Evolutionary conservation across 2,329 filamentous ascomycete species (phyloP), one percentile per base, ranked within the genome.

Genomic region (Didymella glomerata): DNA sequence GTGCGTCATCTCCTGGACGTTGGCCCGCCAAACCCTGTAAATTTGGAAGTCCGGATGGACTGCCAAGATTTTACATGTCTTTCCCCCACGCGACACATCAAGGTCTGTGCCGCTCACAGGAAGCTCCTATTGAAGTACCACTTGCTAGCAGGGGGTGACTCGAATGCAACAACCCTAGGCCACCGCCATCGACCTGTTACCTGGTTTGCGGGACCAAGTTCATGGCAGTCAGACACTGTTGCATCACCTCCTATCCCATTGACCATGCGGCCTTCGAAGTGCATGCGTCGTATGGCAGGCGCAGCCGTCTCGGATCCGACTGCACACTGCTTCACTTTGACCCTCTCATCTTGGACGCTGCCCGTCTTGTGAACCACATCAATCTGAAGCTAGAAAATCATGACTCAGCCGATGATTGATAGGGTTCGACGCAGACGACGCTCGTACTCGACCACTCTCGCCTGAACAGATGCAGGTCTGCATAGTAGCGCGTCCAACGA

Each of bases 1-100:
- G 73, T 67, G 72, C 72, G 69, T 74, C 70, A 72, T 69, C 42
- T 59, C 64, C 67, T 66, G 65, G 57, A 60, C 62, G 63, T 47
- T 56, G 50, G 57, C 48, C 57, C 60, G 45, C 58, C 63, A 61
- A 57, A 69, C 66, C 61, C 52, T 50, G 59, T 61, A 62, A 66
- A 61, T 64, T 54, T 58, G 58, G 62, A 68, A 58, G 58, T 34
- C 51, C 22, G 36, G 60, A 57, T 61, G 25, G 42, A 42, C 44
- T 50, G 68, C 68, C 71, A 69, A 71, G 66, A 32, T 47, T 56
- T 55, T 52, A 44, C 48, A 62, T 71, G 70, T 68, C 71, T 73
- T 60, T 60, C 44, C 46, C 48, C 65, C 71, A 75, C 70, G 72
- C 69, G 72, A 68, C 42, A 40, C 52, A 57, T 60, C 61, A 59